A percentile compares a stretch with the other conserved stretches of the same genome.
Conservation (phyloP, 441 rosid species). For the Populus trichocarpa region DNA sequence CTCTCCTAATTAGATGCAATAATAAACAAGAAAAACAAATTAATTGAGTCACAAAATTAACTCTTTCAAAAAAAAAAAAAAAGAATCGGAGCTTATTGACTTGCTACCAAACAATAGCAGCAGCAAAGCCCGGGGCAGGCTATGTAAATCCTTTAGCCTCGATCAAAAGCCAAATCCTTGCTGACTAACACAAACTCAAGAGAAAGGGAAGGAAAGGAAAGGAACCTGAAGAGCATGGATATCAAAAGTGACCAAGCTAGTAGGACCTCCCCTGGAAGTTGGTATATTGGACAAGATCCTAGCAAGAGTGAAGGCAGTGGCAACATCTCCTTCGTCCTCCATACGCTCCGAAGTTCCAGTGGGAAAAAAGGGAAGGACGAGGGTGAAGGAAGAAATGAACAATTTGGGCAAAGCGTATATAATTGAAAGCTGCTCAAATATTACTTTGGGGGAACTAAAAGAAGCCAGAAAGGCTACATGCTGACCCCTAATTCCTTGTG, state of each 20-base stretch:
- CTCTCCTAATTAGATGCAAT: slow-evolving; percentile 53
- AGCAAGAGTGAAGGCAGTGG: slow-evolving; percentile 93
- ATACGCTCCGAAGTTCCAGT: slow-evolving; percentile 96
- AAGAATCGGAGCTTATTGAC: background rate
- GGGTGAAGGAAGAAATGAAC: slow-evolving; percentile 84
- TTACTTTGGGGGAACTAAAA: slow-evolving; percentile 80
- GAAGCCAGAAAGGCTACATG: slow-evolving; percentile 92
- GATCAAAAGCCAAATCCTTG: background rate
- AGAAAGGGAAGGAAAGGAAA: background rate
- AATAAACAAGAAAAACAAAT: slow-evolving; percentile 14
- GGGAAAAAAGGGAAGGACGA: slow-evolving; percentile 92
- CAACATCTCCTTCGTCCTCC: slow-evolving; percentile 98
- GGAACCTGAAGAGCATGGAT: slow-evolving; percentile 94
- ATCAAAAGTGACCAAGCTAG: slow-evolving; percentile 90
- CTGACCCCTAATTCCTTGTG: slow-evolving; percentile 87
- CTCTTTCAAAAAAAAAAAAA: background rate
- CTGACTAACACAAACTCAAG: background rate
- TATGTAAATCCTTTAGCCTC: background rate
- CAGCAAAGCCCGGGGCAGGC: background rate
- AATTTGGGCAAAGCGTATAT: slow-evolving; percentile 84
- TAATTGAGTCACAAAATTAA: background rate
- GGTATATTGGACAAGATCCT: slow-evolving; percentile 89
- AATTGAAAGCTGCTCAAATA: slow-evolving; percentile 88
- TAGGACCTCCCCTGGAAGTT: slow-evolving; percentile 84
- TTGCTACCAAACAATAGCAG: background rate